Percentiles rank a stretch among this genome's conserved stretches.
Evolutionary conservation across 305 asterid species (phyloP).

Genomic region (Fraxinus xanthoxyloides): DNA sequence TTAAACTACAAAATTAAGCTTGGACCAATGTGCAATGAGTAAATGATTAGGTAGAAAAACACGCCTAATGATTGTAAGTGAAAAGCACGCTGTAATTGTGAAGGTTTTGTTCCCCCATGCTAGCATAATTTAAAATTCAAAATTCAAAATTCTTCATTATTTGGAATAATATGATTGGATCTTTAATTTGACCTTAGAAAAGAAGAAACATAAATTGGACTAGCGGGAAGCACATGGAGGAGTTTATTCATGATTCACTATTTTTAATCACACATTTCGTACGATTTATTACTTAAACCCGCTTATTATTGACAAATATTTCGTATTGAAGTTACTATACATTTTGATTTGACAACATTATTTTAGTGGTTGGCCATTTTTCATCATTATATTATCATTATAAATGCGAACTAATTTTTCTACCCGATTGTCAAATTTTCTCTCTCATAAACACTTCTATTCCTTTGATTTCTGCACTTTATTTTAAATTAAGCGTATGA

Average conservation of each 20-base stretch:
- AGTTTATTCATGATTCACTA: conserved; percentile 28
- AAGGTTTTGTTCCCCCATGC: conserved; percentile 17
- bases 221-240: conserved; percentile 40
- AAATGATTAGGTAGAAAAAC: conserved; percentile 15
- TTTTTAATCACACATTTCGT: neutral
- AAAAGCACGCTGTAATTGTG: conserved; percentile 24
- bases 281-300: neutral
- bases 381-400: neutral
- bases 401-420: neutral
- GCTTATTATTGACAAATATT: neutral
- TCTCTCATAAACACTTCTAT: neutral
- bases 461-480: neutral
- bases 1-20: conserved; percentile 15
- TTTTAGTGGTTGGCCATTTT: neutral
- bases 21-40: conserved; percentile 17
- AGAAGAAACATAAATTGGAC: neutral
- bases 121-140: conserved; percentile 17
- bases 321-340: neutral
- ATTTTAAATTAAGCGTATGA: neutral
- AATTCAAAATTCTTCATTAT: conserved; percentile 1
- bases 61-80: conserved; percentile 1
- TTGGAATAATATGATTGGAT: conserved; percentile 20
- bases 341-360: neutral
- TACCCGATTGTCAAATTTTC: neutral
- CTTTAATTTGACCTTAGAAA: conserved; percentile 15